Evolutionary conservation across 495 filamentous ascomycete genomes (phyloP), one percentile per base, ranked within the genome.

Genomic region (Penicillium cosmopolitanum): DNA sequence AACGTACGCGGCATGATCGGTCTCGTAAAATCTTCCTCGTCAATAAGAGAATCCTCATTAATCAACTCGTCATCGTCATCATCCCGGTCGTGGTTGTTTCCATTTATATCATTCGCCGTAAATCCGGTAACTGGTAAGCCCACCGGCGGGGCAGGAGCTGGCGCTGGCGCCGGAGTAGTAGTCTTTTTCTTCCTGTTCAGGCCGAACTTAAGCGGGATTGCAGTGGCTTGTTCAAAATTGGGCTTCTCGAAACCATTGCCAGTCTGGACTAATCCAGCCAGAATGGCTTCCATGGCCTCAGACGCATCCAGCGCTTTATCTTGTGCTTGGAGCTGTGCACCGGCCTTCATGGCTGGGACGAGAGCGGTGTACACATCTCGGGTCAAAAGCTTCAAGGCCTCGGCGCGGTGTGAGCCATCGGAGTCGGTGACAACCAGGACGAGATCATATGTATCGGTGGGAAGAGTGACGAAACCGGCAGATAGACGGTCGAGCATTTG

Each of bases 401-500:
- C 89, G 10, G 77, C 61, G 36, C 81, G 78, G 12, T 75, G 77
- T 44, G 81, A 72, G 47, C 86, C 82, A 68, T 93, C 85, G 23
- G 88, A 77, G 68, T 91, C 89, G 56, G 88, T 85, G 36, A 98
- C 85, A n/a, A 98, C 80, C 13, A 97, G 82, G 10, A 97, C 82
- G 48, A 90, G 75, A 66, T 96, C 89, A 80, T 98, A 98, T 53
- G 89, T 91, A 25, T 82, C 70, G 12, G 81, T 56, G 2, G 95
- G 91, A 5, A 99, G 87, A 4, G 85, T 73, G 51, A 95, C 90
- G 42, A 97, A 82, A 52, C 91, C 92, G 40, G 90, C 82, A 1
- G 91, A 86, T 16, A 99, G 83, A 33, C 95, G 92, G 77, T 99
- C 95, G 55, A 99, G 90, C 95, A 99, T 99, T 70, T 98, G 96